phyloP scores from a whole-genome alignment of 2,329 filamentous ascomycete genomes.

The Graphiopsis chlorocephala region DNA sequence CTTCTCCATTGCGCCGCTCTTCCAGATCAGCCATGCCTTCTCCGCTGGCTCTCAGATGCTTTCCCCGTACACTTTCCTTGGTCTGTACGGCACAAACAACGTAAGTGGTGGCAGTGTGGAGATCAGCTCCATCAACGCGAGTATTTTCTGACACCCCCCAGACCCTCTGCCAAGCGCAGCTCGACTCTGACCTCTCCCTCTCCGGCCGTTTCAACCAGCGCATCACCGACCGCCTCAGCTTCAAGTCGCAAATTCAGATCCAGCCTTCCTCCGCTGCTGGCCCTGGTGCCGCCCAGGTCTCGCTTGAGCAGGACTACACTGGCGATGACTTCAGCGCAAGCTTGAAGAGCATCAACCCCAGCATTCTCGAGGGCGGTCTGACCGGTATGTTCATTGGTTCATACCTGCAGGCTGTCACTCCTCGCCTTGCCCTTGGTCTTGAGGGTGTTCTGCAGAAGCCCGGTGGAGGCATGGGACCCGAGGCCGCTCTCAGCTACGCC shows the following conservation, averaged over 20 bases:
- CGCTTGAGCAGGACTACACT: constrained; percentile 93
- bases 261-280: constrained; percentile 56
- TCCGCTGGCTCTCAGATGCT: constrained; percentile 85
- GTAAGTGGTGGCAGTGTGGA: constrained; percentile 48
- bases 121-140: constrained; percentile 21
- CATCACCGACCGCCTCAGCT: constrained; percentile 75
- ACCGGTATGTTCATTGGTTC: constrained; percentile 95
- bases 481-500: constrained; percentile 85
- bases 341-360: constrained; percentile 94
- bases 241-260: constrained; percentile 85
- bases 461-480: constrained; percentile 79
- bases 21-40: constrained; percentile 97
- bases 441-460: constrained; percentile 93
- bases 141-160: constrained; percentile 37
- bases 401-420: constrained; percentile 91
- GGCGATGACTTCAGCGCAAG: constrained; percentile 91
- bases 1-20: constrained; percentile 88
- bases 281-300: constrained; percentile 78
- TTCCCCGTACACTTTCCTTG: constrained; percentile 92
- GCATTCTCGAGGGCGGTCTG: constrained; percentile 81
- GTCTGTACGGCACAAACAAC: constrained; percentile 88
- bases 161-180: constrained; percentile 92
- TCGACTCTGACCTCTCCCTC: constrained; percentile 89
- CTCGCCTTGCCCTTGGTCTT: constrained; percentile 79
- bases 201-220: constrained; percentile 90